Evolutionary conservation across 495 filamentous ascomycete species (phyloP).

Genomic region (Annulohypoxylon maeteangense): DNA sequence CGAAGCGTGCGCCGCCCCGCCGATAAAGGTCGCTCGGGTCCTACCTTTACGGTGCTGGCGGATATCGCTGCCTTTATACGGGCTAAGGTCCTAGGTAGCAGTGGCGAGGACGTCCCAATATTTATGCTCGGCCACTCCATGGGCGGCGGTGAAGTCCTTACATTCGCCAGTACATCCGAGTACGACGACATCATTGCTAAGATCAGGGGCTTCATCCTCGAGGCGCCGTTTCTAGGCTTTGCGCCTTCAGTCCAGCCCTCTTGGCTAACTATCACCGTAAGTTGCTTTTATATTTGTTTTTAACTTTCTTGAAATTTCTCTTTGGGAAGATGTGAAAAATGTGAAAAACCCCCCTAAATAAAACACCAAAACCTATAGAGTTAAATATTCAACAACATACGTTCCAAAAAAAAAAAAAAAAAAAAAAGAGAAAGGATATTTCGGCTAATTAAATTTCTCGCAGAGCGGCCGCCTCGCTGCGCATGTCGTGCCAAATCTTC

Average conservation of each 20-base stretch:
- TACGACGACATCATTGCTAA: conserved; percentile 58
- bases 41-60: conserved; percentile 73
- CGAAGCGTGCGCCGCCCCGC: conserved; percentile 56
- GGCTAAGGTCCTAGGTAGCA: conserved; percentile 47
- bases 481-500: conserved; percentile 68
- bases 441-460: background rate
- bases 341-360: too few species aligned
- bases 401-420: background rate
- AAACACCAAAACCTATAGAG: too few species aligned
- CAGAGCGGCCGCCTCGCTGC: conserved; percentile 69
- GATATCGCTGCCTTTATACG: conserved; percentile 80
- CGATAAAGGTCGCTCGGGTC: conserved; percentile 75
- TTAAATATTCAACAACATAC: too few species aligned
- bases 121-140: conserved; percentile 91
- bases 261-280: conserved; percentile 59
- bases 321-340: too few species aligned
- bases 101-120: conserved; percentile 61
- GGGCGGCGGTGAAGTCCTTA: conserved; percentile 79
- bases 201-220: conserved; percentile 72
- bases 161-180: conserved; percentile 53
- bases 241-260: conserved; percentile 69
- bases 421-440: background rate
- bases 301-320: too few species aligned
- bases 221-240: conserved; percentile 77
- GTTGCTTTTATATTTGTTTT: background rate